Evolutionary conservation across 1,284 basidiomycete genomes (phyloP).

Genomic region (Irpex sp.): DNA sequence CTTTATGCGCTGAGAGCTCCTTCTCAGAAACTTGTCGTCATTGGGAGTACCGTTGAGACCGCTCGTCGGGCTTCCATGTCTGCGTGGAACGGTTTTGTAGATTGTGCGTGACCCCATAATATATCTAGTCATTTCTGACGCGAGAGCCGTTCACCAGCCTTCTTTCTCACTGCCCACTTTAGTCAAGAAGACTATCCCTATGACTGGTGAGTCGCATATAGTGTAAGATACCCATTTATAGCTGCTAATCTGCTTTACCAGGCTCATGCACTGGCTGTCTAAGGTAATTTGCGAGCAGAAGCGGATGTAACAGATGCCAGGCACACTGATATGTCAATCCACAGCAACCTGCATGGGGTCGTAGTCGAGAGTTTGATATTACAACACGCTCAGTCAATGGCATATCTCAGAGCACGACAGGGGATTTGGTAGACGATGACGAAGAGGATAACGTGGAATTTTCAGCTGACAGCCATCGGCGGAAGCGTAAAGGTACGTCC

Average conservation of each 20-base stretch:
- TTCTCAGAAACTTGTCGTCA: slow-evolving; percentile 29
- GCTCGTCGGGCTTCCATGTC: slow-evolving; percentile 52
- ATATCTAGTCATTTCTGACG: neutral
- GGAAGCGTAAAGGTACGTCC: slow-evolving; percentile 67
- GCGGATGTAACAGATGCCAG: slow-evolving; percentile 2
- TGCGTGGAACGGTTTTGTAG: slow-evolving; percentile 83
- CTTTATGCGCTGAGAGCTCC: neutral
- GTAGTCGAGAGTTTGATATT: slow-evolving; percentile 82
- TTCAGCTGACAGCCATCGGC: slow-evolving; percentile 50
- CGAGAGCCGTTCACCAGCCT: slow-evolving; percentile 43
- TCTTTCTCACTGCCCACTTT: slow-evolving; percentile 84
- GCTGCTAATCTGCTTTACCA: slow-evolving; percentile 24
- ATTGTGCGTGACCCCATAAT: slow-evolving; percentile 51
- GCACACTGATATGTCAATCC: neutral
- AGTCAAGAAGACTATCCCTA: slow-evolving; percentile 83
- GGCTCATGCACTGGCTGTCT: slow-evolving; percentile 83
- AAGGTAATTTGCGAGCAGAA: slow-evolving; percentile 46
- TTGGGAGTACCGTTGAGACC: slow-evolving; percentile 31
- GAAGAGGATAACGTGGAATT: slow-evolving; percentile 55
- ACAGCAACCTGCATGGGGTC: slow-evolving; percentile 82
- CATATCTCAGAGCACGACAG: slow-evolving; percentile 62
- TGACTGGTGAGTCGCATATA: slow-evolving; percentile 54
- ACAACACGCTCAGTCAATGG: slow-evolving; percentile 69
- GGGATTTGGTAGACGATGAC: slow-evolving; percentile 76
- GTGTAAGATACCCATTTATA: slow-evolving; percentile 4